Evolutionary conservation across 164 flowering plant species (phyloP).

Genomic region (Buxus sempervirens): DNA sequence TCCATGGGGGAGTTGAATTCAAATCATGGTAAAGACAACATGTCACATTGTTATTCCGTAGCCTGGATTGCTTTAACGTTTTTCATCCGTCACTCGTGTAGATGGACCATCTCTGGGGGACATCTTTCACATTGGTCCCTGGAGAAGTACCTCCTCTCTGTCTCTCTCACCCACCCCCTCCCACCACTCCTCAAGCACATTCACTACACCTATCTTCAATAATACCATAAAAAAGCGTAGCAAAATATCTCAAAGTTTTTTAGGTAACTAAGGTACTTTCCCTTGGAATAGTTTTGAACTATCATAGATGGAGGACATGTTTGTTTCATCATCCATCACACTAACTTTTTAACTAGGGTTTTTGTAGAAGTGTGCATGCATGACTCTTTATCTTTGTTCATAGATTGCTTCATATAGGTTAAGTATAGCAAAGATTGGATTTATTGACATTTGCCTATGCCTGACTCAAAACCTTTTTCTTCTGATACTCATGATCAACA

Average conservation of each 20-base stretch:
- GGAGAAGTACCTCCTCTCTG: conserved; percentile 11
- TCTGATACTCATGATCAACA: background rate
- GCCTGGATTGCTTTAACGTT: conserved; percentile 5
- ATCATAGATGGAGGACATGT: background rate
- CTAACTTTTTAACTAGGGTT: background rate
- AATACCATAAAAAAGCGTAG: too few species aligned
- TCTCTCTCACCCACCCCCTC: background rate
- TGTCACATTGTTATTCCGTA: conserved; percentile 18
- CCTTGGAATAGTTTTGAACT: background rate
- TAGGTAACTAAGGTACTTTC: background rate
- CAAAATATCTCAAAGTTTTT: background rate
- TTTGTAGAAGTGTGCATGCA: too few species aligned
- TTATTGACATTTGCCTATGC: background rate
- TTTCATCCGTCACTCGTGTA: conserved; percentile 15
- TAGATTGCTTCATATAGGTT: too few species aligned
- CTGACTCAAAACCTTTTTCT: background rate
- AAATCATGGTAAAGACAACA: conserved; percentile 13
- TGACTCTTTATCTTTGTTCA: too few species aligned
- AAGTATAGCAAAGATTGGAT: background rate
- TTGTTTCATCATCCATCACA: background rate
- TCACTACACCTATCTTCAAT: background rate
- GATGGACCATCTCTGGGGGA: conserved; percentile 21
- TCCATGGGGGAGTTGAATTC: background rate
- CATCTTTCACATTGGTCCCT: conserved; percentile 10
- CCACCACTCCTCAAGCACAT: background rate